Base-by-base conservation (phyloP, 768 basidiomycete genomes). In the Lyophyllum shimeji region DNA sequence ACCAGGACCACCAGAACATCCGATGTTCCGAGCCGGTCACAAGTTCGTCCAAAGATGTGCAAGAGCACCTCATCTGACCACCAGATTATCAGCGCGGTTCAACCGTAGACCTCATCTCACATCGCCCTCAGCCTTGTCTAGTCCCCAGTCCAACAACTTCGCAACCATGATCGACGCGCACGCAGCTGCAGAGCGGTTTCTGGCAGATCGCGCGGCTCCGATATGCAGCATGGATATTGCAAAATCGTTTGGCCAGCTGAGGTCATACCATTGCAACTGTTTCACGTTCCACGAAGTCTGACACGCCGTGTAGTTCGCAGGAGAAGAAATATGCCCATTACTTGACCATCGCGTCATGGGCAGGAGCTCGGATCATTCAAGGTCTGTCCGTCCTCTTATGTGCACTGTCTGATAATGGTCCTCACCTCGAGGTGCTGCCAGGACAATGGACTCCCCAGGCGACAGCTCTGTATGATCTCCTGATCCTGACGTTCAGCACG, bases 301-400 rank as follows among this genome's bases (percentile, higher is more conserved):
- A 56, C 49, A 18, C 25, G 45, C 37, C n/a, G 18, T 52, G 9
- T 53, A 93, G 90, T 50, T 74, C 82, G 5, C 80, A 79, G 61
- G 92, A 94, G 65, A 88, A 90, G 73, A 80, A 85, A 57, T 95
- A 95, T 63, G 81, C 87, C 2, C 90, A 94, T 69, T 85, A 81
- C 64, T 49, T 92, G 13, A 80, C 78, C 18, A 65, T 82, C 60
- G 92, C 91, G 6, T 84, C 85, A 1, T 95, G 93, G 93, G 89
- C 89, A 0, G 93, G 93, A 25, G 89, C 83, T 48, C 80, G 88
- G 39, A 88, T 95, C 70, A 89, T 93, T 52, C 88, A 91, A 73
- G 77, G 77, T 74, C 33, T 53, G 55, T 29, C 3, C 24, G 20
- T 31, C 23, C 23, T 31, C 29, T n/a, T 42, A 39, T 45, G 13